These are phyloP conservation scores for Aspergillus taichungensis DNA, from an alignment of 495 filamentous ascomycete genomes.

Conservation along the genomic window DNA sequence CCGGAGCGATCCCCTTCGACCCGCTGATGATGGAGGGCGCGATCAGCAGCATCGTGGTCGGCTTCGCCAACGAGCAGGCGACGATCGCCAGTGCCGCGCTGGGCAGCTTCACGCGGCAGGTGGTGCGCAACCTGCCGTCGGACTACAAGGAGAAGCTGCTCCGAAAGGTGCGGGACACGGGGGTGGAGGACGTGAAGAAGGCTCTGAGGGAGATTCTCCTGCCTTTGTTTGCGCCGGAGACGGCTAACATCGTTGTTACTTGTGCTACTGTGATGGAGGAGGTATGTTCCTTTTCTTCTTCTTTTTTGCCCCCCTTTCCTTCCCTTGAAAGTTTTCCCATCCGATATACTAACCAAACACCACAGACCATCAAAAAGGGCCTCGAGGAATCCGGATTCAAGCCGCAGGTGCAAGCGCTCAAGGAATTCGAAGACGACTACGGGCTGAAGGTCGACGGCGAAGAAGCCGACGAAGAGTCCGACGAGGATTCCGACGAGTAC, in stretches of 20 bases:
- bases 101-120: conserved; percentile 72
- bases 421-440: conserved; percentile 85
- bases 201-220: conserved; percentile 68
- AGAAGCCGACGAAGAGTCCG: conserved; percentile 56
- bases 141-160: conserved; percentile 73
- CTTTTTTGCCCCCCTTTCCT: no score
- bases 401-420: conserved; percentile 62
- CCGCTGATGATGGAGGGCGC: conserved; percentile 80
- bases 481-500: conserved; percentile 51
- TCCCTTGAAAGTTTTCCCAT: conserved; percentile 3
- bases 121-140: conserved; percentile 64
- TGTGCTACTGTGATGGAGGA: conserved; percentile 79
- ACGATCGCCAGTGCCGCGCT: conserved; percentile 73
- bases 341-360: conserved; percentile 5
- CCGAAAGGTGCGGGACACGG: conserved; percentile 64
- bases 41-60: conserved; percentile 76
- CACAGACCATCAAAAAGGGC: conserved; percentile 58
- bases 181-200: conserved; percentile 64
- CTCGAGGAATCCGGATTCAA: conserved; percentile 71
- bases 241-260: conserved; percentile 78
- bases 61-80: conserved; percentile 75
- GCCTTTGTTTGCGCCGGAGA: conserved; percentile 67
- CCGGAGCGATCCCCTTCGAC: conserved; percentile 57
- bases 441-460: conserved; percentile 65
- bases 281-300: conserved; percentile 39